These are phyloP conservation scores for Ganoderma multipileum DNA, from an alignment of 1,284 basidiomycete genomes.

Conservation along the genomic window DNA sequence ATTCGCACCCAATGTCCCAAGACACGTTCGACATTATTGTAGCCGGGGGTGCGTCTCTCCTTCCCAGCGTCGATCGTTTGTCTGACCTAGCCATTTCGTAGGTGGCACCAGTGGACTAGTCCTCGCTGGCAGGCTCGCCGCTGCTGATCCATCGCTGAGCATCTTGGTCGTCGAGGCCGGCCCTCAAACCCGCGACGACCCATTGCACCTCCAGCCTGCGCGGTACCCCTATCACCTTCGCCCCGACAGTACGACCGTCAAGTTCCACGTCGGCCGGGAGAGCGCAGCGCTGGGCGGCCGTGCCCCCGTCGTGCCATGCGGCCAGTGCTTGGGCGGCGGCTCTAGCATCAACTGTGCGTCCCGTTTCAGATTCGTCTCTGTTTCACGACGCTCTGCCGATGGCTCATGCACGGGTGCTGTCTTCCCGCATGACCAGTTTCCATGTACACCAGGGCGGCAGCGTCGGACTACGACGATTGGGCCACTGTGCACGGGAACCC, in stretches of 20 bases:
- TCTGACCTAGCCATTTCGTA: conserved; percentile 27
- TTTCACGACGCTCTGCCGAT: not conserved
- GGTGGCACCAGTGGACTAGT: conserved; percentile 56
- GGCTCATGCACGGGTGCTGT: not conserved
- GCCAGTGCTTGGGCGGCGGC: conserved; percentile 63
- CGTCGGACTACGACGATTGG: conserved; percentile 68
- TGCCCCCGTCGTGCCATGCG: conserved; percentile 47
- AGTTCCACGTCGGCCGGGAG: conserved; percentile 49
- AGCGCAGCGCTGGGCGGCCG: conserved; percentile 54
- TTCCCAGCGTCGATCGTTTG: not conserved
- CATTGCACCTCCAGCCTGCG: conserved; percentile 57
- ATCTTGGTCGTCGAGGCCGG: conserved; percentile 57
- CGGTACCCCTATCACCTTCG: conserved; percentile 50
- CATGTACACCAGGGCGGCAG: conserved; percentile 59
- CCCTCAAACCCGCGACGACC: conserved; percentile 48
- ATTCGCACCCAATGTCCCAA: conserved; percentile 12
- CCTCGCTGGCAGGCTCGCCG: conserved; percentile 53
- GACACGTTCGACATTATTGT: conserved; percentile 24
- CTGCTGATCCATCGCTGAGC: conserved; percentile 50
- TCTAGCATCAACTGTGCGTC: conserved; percentile 62
- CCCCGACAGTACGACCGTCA: conserved; percentile 49
- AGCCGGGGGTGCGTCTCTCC: conserved; percentile 21
- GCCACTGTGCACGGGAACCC: conserved; percentile 51
- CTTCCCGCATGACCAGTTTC: conserved; percentile 44
- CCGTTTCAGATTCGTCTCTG: not conserved